phyloP scores from a whole-genome alignment of 495 filamentous ascomycete genomes.

The Hamigera avellanea region DNA sequence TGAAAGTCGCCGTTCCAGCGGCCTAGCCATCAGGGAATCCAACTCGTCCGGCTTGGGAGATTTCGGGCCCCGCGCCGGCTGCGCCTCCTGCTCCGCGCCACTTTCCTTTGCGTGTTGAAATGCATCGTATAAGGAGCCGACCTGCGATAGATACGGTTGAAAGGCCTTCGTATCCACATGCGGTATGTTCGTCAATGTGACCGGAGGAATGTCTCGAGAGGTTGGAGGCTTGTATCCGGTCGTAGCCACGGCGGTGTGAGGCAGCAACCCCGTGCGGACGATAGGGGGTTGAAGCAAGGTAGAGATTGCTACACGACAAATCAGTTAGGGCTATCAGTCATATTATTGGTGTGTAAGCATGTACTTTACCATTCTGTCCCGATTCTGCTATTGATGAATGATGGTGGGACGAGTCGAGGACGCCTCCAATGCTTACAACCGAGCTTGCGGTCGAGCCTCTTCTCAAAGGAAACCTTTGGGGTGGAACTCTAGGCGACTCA shows the following conservation, averaged over 20 bases:
- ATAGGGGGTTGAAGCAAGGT: conserved; percentile 85
- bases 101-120: conserved; percentile 64
- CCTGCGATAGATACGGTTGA: conserved; percentile 69
- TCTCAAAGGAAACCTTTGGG: conserved; percentile 40
- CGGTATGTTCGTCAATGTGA: conserved; percentile 81
- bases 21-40: conserved; percentile 24
- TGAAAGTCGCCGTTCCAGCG: conserved; percentile 27
- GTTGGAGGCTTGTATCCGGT: conserved; percentile 72
- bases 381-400: conserved; percentile 58
- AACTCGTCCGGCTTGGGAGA: conserved; percentile 24
- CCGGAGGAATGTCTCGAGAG: conserved; percentile 88
- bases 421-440: conserved; percentile 64
- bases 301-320: conserved; percentile 58
- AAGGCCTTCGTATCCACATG: conserved; percentile 73
- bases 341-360: background rate
- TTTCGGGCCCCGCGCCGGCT: conserved; percentile 17
- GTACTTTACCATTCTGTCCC: conserved; percentile 60
- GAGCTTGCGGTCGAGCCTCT: conserved; percentile 83
- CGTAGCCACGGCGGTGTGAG: conserved; percentile 55
- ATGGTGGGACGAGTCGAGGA: conserved; percentile 55
- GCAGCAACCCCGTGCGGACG: conserved; percentile 71
- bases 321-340: background rate
- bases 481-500: conserved; percentile 30
- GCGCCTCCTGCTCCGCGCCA: conserved; percentile 43
- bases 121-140: conserved; percentile 71